Evolutionary conservation across 2,329 filamentous ascomycete species (phyloP).

Genomic region (Nigrograna mackinnonii): DNA sequence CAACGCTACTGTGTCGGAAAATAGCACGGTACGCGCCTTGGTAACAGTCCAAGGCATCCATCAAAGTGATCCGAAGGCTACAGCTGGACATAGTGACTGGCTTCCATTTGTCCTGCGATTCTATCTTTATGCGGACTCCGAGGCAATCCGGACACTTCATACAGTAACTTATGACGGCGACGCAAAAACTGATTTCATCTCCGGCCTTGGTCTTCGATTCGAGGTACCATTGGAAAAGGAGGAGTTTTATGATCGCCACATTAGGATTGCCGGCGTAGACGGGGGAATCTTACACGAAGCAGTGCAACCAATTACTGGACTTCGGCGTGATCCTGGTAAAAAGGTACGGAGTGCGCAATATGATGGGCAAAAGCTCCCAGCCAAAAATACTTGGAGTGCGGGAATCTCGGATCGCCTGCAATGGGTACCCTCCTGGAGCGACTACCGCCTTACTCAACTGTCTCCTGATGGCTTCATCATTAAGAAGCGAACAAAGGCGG

Average conservation of each 20-base stretch:
- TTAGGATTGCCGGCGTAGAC: conserved; percentile 59
- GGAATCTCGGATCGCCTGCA: conserved; percentile 51
- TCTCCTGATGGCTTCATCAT: conserved; percentile 64
- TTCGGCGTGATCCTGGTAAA: conserved; percentile 59
- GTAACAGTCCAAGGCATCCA: conserved; percentile 52
- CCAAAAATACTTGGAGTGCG: conserved; percentile 51
- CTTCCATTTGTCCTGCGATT: conserved; percentile 61
- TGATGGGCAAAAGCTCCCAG: conserved; percentile 50
- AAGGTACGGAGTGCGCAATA: conserved; percentile 55
- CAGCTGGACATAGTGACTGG: conserved; percentile 48
- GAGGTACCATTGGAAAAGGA: conserved; percentile 58
- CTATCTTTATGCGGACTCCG: conserved; percentile 62
- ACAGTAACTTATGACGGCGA: conserved; percentile 61
- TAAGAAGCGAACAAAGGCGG: conserved; percentile 62
- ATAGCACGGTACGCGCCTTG: conserved; percentile 48
- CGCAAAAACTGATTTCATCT: conserved; percentile 54
- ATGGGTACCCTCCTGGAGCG: conserved; percentile 63
- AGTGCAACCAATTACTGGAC: conserved; percentile 63
- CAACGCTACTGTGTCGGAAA: conserved; percentile 53
- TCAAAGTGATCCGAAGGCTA: conserved; percentile 23
- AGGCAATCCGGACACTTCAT: conserved; percentile 59
- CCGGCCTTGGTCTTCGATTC: conserved; percentile 59
- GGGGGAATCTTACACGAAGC: conserved; percentile 62
- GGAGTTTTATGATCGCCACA: conserved; percentile 61
- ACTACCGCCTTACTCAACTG: conserved; percentile 61